Percentiles rank a stretch among this genome's conserved stretches.
These are phyloP conservation scores for Blastomyces emzantsi DNA, from an alignment of 2,329 filamentous ascomycete genomes.

Conservation along the genomic window DNA sequence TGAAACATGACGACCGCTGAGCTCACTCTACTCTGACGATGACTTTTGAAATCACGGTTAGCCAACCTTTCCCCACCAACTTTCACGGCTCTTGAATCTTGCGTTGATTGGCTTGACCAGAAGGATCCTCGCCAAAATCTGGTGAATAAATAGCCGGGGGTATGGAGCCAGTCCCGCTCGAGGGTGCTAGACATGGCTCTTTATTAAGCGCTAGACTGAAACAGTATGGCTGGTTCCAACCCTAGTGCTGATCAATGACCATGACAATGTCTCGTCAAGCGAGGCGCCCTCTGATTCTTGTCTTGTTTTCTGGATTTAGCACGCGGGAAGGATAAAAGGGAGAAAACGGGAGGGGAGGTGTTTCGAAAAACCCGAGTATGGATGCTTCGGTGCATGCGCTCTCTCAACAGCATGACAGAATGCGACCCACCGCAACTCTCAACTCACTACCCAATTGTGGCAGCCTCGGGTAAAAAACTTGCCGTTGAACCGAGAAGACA, in stretches of 20 bases:
- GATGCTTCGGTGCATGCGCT: background rate
- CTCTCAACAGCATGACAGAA: background rate
- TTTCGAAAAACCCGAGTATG: background rate
- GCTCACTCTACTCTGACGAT: background rate
- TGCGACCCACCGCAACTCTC: background rate
- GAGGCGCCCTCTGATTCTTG: background rate
- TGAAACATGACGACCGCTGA: background rate
- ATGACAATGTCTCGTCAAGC: background rate
- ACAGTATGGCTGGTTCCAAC: background rate
- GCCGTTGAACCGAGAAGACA: background rate
- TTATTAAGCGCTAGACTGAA: background rate
- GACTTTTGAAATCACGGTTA: background rate
- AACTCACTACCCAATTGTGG: background rate
- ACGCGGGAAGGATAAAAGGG: background rate
- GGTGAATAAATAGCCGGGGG: background rate
- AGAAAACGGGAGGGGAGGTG: background rate
- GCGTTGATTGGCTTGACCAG: background rate
- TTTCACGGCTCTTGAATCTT: background rate
- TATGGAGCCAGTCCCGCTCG: background rate
- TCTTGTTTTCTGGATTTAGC: background rate
- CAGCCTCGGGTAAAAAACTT: background rate
- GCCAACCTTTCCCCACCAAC: background rate
- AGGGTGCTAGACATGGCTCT: background rate
- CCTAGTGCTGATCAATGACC: background rate
- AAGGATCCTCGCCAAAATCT: background rate